Conservation (phyloP, 179 eudicot genomes). For the Kewa caespitosa region DNA sequence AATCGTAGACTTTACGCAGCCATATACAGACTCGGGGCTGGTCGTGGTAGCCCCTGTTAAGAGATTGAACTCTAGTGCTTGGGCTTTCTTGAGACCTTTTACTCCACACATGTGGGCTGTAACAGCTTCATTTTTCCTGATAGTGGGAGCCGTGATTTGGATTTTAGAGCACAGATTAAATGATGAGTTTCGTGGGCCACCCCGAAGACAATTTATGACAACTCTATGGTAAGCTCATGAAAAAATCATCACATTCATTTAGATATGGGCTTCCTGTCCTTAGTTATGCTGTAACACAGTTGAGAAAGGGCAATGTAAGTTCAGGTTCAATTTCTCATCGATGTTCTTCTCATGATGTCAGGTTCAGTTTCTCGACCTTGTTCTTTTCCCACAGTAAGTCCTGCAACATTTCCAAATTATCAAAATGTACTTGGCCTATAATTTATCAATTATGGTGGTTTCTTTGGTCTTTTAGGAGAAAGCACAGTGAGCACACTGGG, state of each 20-base stretch:
- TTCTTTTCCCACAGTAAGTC: conserved; percentile 80
- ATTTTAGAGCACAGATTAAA: conserved; percentile 67
- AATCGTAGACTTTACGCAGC: conserved; percentile 79
- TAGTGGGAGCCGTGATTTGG: conserved; percentile 74
- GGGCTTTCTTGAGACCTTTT: conserved; percentile 75
- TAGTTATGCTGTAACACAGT: neutral
- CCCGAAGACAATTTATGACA: conserved; percentile 58
- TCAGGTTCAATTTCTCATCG: neutral
- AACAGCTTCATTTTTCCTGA: conserved; percentile 52
- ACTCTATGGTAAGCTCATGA: conserved; percentile 51
- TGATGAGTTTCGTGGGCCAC: conserved; percentile 82
- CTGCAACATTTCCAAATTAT: conserved; percentile 3
- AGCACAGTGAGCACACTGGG: conserved; percentile 65
- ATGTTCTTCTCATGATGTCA: conserved; percentile 36
- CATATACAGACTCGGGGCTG: conserved; percentile 70
- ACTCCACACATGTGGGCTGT: conserved; percentile 72
- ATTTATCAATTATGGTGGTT: neutral
- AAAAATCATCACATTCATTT: neutral
- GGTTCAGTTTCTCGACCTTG: conserved; percentile 82
- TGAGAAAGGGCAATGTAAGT: neutral
- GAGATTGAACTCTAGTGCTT: conserved; percentile 47
- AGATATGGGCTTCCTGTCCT: neutral
- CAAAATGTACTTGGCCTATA: neutral
- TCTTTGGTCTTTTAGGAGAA: conserved; percentile 42
- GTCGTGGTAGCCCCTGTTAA: conserved; percentile 64